Conservation (phyloP, 2,329 filamentous ascomycete genomes). For the Fusarium euwallaceae region DNA sequence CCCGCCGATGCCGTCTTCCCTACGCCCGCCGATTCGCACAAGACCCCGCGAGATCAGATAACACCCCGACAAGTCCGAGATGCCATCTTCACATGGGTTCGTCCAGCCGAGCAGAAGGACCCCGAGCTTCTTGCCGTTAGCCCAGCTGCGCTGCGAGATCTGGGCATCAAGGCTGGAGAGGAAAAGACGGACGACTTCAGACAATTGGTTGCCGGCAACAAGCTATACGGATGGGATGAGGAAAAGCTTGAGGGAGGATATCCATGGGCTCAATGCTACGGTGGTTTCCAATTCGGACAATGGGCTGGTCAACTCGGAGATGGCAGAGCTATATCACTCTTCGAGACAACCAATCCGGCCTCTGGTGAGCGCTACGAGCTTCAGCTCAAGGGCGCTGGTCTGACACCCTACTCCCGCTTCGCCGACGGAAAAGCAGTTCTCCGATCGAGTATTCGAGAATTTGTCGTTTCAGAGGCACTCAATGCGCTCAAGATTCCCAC, state of each 20-base stretch:
- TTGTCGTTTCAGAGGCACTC: slow-evolving; percentile 89
- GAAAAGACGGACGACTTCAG: slow-evolving; percentile 80
- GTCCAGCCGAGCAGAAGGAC: slow-evolving; percentile 78
- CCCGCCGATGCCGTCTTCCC: slow-evolving; percentile 84
- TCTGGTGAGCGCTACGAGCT: slow-evolving; percentile 86
- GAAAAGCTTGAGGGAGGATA: slow-evolving; percentile 79
- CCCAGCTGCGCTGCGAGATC: slow-evolving; percentile 79
- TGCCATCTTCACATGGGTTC: slow-evolving; percentile 91
- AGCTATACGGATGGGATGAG: slow-evolving; percentile 82
- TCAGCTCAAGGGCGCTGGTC: slow-evolving; percentile 93
- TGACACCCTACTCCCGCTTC: slow-evolving; percentile 95
- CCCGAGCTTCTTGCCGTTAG: slow-evolving; percentile 88
- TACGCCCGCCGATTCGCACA: slow-evolving; percentile 84
- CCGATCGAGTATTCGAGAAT: slow-evolving; percentile 93
- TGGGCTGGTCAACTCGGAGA: slow-evolving; percentile 98
- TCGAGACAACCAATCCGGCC: slow-evolving; percentile 83
- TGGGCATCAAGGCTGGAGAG: slow-evolving; percentile 80
- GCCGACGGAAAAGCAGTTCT: slow-evolving; percentile 96
- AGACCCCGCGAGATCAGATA: slow-evolving; percentile 81
- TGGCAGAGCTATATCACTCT: slow-evolving; percentile 92
- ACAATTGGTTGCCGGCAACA: slow-evolving; percentile 84
- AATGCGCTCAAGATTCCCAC: slow-evolving; percentile 88
- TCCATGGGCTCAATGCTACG: slow-evolving; percentile 98
- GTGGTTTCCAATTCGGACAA: slow-evolving; percentile 82
- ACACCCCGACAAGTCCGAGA: slow-evolving; percentile 85